Base-by-base conservation (phyloP, 2,329 filamentous ascomycete genomes). In the Stenocarpella maydis region DNA sequence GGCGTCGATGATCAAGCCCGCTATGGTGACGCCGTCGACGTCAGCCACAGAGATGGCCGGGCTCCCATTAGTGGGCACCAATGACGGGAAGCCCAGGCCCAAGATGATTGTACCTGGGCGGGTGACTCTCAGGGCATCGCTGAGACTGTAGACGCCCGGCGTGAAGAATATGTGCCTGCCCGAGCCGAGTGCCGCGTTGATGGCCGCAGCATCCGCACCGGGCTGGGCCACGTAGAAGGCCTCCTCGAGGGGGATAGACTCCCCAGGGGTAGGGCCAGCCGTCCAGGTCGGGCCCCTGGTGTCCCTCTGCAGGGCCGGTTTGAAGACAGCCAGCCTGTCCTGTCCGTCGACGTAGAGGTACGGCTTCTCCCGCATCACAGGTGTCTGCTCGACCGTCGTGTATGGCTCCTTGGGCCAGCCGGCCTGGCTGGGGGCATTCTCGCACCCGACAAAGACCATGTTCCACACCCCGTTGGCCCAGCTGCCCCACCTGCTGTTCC, bases 381-480 rank as follows among this genome's bases (percentile, higher is more conserved):
- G 76, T 6, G 77, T 78, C 21, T 54, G 69, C 1, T 74, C 73
- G 17, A 79, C 31, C 21, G 75, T 77, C n/a, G 77, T 78, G 66
- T 79, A 78, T 15, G 77, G 71, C 26, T 70, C 71, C 15, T 58
- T 61, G 14, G 77, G 77, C 39, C 76, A 79, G 37, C 73, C 73
- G 17, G 73, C 73, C 61, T 76, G 73, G 55, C 71, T 73, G 3
- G 77, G 77, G n/a, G 76, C 74, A 54, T 73, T 73, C 4, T 69
- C 63, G 26, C 77, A 77, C 7, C 77, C 77, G 8, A 78, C 75
- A 26, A 78, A 78, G 8, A 78, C 77, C 77, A 78, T 78, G 31
- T 78, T 78, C 77, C 77, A 78, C 2, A 78, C 77, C 15, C 73
- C 77, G 43, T 78, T 78, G 1, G 77, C 75, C 77, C 77, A 78